phyloP scores from a whole-genome alignment of 2,329 filamentous ascomycete species.

The Pestalotiopsis sp. region DNA sequence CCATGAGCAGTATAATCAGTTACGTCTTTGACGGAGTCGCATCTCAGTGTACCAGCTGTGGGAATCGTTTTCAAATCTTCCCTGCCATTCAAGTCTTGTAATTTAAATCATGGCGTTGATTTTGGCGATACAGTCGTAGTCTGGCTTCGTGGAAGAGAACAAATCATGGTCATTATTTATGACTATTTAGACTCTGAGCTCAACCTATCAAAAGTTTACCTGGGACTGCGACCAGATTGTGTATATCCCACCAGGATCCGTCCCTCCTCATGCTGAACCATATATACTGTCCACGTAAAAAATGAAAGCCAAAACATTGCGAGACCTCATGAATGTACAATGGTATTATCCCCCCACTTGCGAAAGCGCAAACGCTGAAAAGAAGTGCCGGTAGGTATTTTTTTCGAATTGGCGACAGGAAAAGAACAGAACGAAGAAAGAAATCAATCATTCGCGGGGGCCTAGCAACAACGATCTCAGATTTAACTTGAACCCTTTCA shows the following conservation, averaged over 20 bases:
- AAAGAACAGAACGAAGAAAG: background rate
- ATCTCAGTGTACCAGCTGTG: too few species aligned
- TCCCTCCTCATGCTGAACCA: background rate
- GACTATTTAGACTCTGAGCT: background rate
- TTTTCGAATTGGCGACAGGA: background rate
- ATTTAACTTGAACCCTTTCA: conserved; percentile 20
- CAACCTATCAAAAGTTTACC: too few species aligned
- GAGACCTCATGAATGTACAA: background rate
- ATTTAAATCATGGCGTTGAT: too few species aligned
- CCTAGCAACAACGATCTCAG: conserved; percentile 3
- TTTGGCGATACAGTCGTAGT: too few species aligned
- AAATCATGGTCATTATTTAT: too few species aligned
- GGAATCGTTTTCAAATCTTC: background rate
- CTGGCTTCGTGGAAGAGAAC: too few species aligned
- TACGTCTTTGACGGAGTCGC: too few species aligned
- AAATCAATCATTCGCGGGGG: background rate
- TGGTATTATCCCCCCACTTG: background rate
- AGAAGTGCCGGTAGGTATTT: background rate
- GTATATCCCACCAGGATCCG: too few species aligned
- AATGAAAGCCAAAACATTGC: background rate
- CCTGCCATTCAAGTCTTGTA: background rate
- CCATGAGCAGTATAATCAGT: background rate
- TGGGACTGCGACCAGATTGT: too few species aligned
- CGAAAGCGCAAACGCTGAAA: background rate
- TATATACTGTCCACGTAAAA: background rate